Percentiles rank a stretch among this genome's conserved stretches.
Evolutionary conservation across 2,329 filamentous ascomycete species (phyloP).

Genomic region (Aspergillus sojae): DNA sequence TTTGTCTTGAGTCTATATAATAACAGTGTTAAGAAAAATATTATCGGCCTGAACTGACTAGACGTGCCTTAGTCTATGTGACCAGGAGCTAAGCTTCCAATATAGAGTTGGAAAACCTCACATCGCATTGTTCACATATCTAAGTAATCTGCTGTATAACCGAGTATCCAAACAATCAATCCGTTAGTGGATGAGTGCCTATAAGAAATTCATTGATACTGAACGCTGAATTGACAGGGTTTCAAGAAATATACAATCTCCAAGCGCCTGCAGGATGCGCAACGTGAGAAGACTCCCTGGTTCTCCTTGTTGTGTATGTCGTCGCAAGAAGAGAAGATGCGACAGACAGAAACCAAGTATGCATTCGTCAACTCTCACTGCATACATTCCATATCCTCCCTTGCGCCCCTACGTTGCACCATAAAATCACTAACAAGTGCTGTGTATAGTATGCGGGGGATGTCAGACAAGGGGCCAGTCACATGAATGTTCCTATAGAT

Average conservation of each 20-base stretch:
- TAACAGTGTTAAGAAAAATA: not conserved
- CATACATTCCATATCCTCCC: not conserved
- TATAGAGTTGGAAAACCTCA: not conserved
- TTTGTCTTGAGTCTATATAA: not conserved
- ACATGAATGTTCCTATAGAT: constrained; percentile 15
- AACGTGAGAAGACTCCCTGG: not conserved
- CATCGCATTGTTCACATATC: not conserved
- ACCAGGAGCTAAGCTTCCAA: not conserved
- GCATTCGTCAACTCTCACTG: not conserved
- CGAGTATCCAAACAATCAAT: not conserved
- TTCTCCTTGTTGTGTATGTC: constrained; percentile 3
- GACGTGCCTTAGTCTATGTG: not conserved
- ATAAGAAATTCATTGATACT: not conserved
- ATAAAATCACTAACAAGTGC: not conserved
- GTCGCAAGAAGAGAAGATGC: not conserved
- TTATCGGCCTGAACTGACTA: not conserved
- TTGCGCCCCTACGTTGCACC: not conserved
- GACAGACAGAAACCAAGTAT: constrained; percentile 5
- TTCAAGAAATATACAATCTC: not conserved
- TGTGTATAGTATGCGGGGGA: constrained; percentile 11
- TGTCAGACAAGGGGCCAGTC: constrained; percentile 2
- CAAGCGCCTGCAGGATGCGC: not conserved
- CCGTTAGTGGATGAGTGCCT: not conserved
- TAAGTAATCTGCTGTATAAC: not conserved
- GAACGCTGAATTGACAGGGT: not conserved